Percentiles rank a stretch among this genome's conserved stretches.
Conservation (phyloP, 768 basidiomycete genomes). For the Tylopilus plumbeoviolaceoides region DNA sequence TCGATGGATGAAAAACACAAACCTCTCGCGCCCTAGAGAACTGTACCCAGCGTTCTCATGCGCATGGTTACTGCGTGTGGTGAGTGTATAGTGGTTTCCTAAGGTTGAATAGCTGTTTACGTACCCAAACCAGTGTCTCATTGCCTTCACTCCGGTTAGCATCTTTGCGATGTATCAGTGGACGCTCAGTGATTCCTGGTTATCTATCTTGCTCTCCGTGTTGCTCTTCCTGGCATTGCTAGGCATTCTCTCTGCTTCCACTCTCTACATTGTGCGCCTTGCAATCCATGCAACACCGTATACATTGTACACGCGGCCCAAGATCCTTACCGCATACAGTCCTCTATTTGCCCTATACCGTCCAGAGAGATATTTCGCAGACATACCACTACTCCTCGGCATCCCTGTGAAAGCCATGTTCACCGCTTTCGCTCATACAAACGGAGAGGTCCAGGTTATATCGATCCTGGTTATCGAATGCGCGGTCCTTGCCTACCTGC, state of each 20-base stretch:
- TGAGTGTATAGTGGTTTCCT: slow-evolving; percentile 35
- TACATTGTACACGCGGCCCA: slow-evolving; percentile 34
- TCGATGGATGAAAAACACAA: slow-evolving; percentile 19
- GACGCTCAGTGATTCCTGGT: slow-evolving; percentile 86
- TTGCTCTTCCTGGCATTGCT: slow-evolving; percentile 54
- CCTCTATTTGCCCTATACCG: slow-evolving; percentile 70
- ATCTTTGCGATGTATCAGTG: slow-evolving; percentile 88
- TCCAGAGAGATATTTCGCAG: slow-evolving; percentile 63
- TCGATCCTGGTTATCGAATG: slow-evolving; percentile 64
- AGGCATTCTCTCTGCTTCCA: slow-evolving; percentile 45
- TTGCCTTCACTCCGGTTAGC: slow-evolving; percentile 63
- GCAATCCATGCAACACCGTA: slow-evolving; percentile 38
- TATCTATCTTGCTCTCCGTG: slow-evolving; percentile 76
- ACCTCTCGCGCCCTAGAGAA: slow-evolving; percentile 17
- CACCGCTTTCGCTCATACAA: slow-evolving; percentile 59
- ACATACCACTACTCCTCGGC: slow-evolving; percentile 51
- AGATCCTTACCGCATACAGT: slow-evolving; percentile 41
- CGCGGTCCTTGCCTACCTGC: slow-evolving; percentile 47
- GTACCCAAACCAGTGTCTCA: slow-evolving; percentile 44
- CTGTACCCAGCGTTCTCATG: slow-evolving; percentile 45
- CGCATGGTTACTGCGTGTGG: slow-evolving; percentile 65
- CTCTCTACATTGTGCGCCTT: slow-evolving; percentile 46
- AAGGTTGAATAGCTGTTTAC: slow-evolving; percentile 1
- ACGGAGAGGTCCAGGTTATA: slow-evolving; percentile 67
- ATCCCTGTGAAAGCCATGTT: slow-evolving; percentile 67